Evolutionary conservation across 1,139 yeast genomes (phyloP).

Genomic region (Blastobotrys buckinghamii): DNA sequence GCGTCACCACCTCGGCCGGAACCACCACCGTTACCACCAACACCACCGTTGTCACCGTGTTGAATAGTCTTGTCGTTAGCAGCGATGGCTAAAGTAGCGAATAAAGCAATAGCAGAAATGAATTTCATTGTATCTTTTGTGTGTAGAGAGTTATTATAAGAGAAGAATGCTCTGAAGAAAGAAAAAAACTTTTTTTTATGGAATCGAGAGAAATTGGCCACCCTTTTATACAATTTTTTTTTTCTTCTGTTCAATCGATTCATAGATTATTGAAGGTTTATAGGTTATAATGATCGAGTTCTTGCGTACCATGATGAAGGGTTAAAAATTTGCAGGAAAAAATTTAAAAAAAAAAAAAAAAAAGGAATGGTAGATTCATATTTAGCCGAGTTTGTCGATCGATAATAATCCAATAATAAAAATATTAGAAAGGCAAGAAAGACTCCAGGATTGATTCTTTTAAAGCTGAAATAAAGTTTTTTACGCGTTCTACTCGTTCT

Average conservation of each 20-base stretch:
- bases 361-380: no score
- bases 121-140: conserved; percentile 2
- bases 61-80: neutral
- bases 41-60: conserved; percentile 7
- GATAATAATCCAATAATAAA: no score
- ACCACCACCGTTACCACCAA: conserved; percentile 4
- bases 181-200: neutral
- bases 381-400: no score
- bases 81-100: neutral
- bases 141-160: neutral
- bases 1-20: conserved; percentile 3
- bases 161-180: neutral
- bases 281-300: no score
- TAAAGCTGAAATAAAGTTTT: no score
- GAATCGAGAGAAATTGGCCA: no score
- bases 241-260: neutral
- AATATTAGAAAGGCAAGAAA: no score
- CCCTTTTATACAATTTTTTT: neutral
- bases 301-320: neutral
- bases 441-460: no score
- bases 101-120: neutral
- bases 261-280: no score
- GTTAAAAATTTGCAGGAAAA: neutral
- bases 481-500: no score
- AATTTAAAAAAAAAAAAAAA: neutral